Conservation (phyloP, 805 yeast species). For the Kazachstania psychrophila region DNA sequence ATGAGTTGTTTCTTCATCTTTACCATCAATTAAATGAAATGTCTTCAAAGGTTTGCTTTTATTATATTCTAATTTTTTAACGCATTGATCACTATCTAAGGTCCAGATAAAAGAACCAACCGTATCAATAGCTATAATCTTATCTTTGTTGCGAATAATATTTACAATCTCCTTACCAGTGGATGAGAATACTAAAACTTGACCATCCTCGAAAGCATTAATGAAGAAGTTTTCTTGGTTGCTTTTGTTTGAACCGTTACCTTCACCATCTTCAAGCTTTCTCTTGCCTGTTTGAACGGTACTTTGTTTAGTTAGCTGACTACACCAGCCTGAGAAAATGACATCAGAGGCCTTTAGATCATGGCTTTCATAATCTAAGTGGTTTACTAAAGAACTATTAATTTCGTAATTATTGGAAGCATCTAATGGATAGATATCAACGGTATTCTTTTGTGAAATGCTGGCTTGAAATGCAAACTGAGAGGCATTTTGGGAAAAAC, state of each 20-base stretch:
- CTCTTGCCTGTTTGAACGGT: constrained; percentile 13
- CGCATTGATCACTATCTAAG: constrained; percentile 26
- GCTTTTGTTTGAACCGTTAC: constrained; percentile 1
- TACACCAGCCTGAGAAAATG: constrained; percentile 24
- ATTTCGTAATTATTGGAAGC: constrained; percentile 17
- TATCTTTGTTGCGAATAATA: constrained; percentile 30
- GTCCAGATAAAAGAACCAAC: constrained; percentile 30
- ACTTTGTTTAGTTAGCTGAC: background rate
- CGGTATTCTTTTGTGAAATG: constrained; percentile 27
- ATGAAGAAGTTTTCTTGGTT: constrained; percentile 21
- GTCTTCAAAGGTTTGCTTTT: constrained; percentile 30
- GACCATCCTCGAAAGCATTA: constrained; percentile 24
- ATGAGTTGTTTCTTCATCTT: constrained; percentile 23
- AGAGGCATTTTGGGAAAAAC: constrained; percentile 24
- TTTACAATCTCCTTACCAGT: constrained; percentile 30
- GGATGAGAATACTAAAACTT: constrained; percentile 26
- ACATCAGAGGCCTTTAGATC: constrained; percentile 23
- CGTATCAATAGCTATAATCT: constrained; percentile 31
- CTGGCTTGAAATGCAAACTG: constrained; percentile 29
- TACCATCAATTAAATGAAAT: constrained; percentile 28
- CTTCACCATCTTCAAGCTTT: constrained; percentile 16
- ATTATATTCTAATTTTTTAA: constrained; percentile 26
- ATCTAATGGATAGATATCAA: constrained; percentile 29
- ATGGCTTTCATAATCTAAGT: constrained; percentile 26
- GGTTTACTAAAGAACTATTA: constrained; percentile 25